phyloP scores from a whole-genome alignment of 805 yeast species.

The Aciculoconidium aculeatum region DNA sequence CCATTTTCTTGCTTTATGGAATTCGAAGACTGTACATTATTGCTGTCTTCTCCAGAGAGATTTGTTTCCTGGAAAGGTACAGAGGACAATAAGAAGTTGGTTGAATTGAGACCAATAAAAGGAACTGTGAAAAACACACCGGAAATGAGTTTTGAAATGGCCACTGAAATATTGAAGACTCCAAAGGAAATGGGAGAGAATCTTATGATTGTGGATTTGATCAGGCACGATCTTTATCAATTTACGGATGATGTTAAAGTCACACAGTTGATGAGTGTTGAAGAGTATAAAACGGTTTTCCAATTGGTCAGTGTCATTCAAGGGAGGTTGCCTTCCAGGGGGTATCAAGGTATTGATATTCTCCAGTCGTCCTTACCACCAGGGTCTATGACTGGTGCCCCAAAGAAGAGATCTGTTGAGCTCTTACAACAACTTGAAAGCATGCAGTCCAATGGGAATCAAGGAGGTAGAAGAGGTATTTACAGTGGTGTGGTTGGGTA shows the following conservation, averaged over 20 bases:
- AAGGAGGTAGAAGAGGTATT: slow-evolving; percentile 62
- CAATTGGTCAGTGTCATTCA: slow-evolving; percentile 87
- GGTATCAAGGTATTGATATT: slow-evolving; percentile 70
- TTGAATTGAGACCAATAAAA: slow-evolving; percentile 91
- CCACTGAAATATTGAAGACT: slow-evolving; percentile 60
- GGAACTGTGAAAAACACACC: slow-evolving; percentile 80
- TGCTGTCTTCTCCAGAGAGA: slow-evolving; percentile 93
- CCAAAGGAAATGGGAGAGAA: slow-evolving; percentile 96
- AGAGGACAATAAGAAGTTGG: slow-evolving; percentile 24
- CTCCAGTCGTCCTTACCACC: slow-evolving; percentile 83
- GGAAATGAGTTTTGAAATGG: slow-evolving; percentile 49
- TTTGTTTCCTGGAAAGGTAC: slow-evolving; percentile 71
- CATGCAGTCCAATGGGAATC: slow-evolving; percentile 24
- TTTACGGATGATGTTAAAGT: slow-evolving; percentile 63
- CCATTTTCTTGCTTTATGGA: slow-evolving; percentile 83
- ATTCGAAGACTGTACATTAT: slow-evolving; percentile 56
- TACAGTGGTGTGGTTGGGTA: slow-evolving; percentile 96
- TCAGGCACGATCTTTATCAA: slow-evolving; percentile 82
- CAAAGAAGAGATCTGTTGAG: slow-evolving; percentile 88
- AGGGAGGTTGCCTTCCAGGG: slow-evolving; percentile 43
- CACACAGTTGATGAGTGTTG: slow-evolving; percentile 79
- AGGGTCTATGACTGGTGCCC: slow-evolving; percentile 99
- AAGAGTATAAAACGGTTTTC: slow-evolving; percentile 85
- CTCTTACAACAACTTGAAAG: slow-evolving; percentile 58
- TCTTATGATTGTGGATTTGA: slow-evolving; percentile 92